These are phyloP conservation scores for Triticum aestivum DNA, from an alignment of 176 grass and related monocot species.

Conservation along the genomic window DNA sequence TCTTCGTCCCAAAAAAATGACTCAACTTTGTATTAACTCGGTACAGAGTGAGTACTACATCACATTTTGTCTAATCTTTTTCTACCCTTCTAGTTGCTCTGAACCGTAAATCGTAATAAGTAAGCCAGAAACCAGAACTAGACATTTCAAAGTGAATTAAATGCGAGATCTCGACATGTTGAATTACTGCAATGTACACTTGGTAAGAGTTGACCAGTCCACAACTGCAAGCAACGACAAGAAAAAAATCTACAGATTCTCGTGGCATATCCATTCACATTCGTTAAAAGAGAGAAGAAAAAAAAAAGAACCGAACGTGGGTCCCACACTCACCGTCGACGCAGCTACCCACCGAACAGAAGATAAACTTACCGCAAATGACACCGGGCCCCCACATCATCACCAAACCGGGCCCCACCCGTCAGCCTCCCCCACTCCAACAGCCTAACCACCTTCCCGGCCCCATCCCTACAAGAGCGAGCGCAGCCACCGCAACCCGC, in stretches of 20 bases:
- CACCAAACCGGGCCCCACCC: not conserved
- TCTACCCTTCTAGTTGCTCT: too few species aligned
- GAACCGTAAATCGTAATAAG: too few species aligned
- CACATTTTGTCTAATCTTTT: too few species aligned
- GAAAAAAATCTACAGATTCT: slow-evolving; percentile 16
- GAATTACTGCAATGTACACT: too few species aligned
- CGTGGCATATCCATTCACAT: slow-evolving; percentile 22
- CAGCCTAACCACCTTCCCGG: slow-evolving; percentile 1
- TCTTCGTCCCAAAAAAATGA: too few species aligned
- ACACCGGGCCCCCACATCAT: not conserved
- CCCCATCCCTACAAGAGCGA: not conserved
- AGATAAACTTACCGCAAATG: not conserved
- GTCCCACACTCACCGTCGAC: not conserved
- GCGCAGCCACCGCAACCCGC: not conserved
- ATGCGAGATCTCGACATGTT: not conserved
- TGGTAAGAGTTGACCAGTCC: not conserved
- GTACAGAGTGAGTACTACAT: too few species aligned
- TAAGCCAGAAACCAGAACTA: too few species aligned
- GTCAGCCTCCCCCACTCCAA: not conserved
- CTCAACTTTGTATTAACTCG: too few species aligned
- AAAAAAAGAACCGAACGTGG: not conserved
- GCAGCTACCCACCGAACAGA: not conserved
- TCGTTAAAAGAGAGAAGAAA: not conserved
- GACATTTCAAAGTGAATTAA: not conserved
- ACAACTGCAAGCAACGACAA: not conserved